Evolutionary conservation across 768 basidiomycete genomes (phyloP).

Genomic region (Lentinula lateritia): DNA sequence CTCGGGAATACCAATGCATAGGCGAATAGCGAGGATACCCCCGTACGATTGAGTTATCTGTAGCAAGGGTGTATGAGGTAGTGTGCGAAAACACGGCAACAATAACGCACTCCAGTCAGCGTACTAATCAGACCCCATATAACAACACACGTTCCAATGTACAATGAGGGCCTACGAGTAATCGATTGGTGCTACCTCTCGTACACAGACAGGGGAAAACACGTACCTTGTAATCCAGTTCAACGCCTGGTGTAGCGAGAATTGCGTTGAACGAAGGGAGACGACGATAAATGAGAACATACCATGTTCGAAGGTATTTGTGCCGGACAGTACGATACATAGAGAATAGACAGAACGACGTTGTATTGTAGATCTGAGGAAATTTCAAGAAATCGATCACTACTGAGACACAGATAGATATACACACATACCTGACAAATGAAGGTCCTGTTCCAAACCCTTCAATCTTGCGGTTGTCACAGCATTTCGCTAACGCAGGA

Average conservation of each 20-base stretch:
- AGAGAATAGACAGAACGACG: constrained; percentile 47
- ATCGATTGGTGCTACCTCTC: neutral
- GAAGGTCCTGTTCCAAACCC: constrained; percentile 44
- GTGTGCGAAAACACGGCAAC: neutral
- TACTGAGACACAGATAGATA: neutral
- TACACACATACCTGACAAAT: constrained; percentile 32
- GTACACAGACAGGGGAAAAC: neutral
- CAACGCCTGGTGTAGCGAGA: constrained; percentile 35
- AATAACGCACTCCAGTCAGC: constrained; percentile 49
- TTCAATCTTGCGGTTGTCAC: constrained; percentile 46
- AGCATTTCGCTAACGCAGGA: constrained; percentile 33
- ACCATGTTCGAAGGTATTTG: constrained; percentile 70
- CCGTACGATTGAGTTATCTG: constrained; percentile 50
- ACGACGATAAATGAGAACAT: constrained; percentile 6
- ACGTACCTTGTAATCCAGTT: constrained; percentile 47
- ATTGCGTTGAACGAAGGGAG: neutral
- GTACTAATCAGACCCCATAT: constrained; percentile 61
- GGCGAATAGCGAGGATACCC: constrained; percentile 50
- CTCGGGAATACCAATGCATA: constrained; percentile 63
- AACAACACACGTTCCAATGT: constrained; percentile 55
- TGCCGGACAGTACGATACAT: constrained; percentile 55
- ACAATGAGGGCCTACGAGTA: constrained; percentile 48
- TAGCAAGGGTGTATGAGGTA: neutral
- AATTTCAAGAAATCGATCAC: constrained; percentile 11
- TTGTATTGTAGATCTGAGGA: constrained; percentile 46